Evolutionary conservation across 2,329 filamentous ascomycete genomes (phyloP), one percentile per base, ranked within the genome.

Genomic region (Lithohypha guttulata): DNA sequence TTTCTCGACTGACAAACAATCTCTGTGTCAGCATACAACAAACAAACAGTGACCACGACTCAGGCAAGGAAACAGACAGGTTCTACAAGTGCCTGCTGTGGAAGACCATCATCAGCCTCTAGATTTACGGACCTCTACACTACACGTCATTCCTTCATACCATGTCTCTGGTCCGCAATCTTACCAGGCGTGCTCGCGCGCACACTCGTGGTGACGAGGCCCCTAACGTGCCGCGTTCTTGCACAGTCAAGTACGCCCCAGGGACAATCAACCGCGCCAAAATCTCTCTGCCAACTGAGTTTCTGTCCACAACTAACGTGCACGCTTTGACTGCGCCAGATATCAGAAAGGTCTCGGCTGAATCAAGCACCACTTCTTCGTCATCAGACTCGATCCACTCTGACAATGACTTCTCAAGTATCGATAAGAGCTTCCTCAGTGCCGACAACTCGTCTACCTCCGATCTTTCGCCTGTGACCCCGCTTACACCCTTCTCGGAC

Each of bases 251-350:
- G 50, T 65, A 64, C 42, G 55, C 59, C 21, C 54, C 64, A 6
- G 64, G 61, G 20, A 62, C 59, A 13, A 66, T 68, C 50, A 62
- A 65, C 42, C 61, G 65, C 34, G 60, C 55, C 44, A 61, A 64
- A 45, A 98, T 98, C 57, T 98, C 91, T 1, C 76, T 72, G 2
- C 91, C 91, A 1, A 72, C 94, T 38, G 79, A 86, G 60, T 72
- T 98, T 47, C 69, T 95, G 34, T 93, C 91, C 43, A 94, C 89
- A 4, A 96, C 91, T 51, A 98, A 96, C 62, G 85, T 93, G 74
- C 79, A 95, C 39, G 86, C 85, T 6, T 94, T 94, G 71, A 89
- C 89, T 56, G 87, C 91, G 7, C 89, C 89, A 35, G 82, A 95
- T 56, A 78, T 95, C 46, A 66, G 67, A 30, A 54, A 59, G 6